phyloP scores from a whole-genome alignment of 2,329 filamentous ascomycete genomes.

The Sarocladiaceae sp. region DNA sequence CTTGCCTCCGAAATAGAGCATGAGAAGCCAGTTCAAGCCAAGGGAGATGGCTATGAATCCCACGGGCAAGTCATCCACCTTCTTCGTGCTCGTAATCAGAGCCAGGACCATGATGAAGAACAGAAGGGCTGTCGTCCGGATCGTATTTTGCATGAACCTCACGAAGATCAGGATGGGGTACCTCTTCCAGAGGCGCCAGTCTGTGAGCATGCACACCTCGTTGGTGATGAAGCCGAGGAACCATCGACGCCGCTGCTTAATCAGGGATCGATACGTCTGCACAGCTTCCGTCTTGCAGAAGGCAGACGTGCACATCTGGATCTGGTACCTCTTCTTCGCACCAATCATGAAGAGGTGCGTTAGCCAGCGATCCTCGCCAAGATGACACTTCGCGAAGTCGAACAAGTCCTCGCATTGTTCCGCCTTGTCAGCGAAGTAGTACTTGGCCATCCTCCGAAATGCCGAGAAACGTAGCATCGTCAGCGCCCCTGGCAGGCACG shows the following conservation, averaged over 20 bases:
- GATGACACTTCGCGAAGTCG: constrained; percentile 90
- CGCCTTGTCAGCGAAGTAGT: constrained; percentile 96
- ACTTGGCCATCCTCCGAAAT: constrained; percentile 93
- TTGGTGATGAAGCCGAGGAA: constrained; percentile 97
- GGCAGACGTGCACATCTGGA: constrained; percentile 94
- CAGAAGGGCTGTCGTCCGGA: constrained; percentile 84
- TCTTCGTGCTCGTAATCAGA: constrained; percentile 76
- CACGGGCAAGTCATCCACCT: constrained; percentile 71
- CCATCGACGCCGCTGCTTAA: constrained; percentile 95
- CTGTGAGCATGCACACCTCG: constrained; percentile 96
- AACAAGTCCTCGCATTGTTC: constrained; percentile 95
- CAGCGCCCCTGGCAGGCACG: constrained; percentile 88
- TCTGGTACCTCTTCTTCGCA: constrained; percentile 86
- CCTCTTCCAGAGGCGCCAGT: constrained; percentile 82
- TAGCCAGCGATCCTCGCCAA: constrained; percentile 93
- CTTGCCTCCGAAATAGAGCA: constrained; percentile 90
- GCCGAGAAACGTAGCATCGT: constrained; percentile 95
- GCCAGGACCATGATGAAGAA: constrained; percentile 93
- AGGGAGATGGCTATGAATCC: constrained; percentile 91
- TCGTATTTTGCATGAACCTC: constrained; percentile 92
- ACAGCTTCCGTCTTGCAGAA: constrained; percentile 99
- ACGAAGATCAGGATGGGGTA: constrained; percentile 84
- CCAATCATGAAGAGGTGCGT: constrained; percentile 99
- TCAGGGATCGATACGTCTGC: constrained; percentile 73
- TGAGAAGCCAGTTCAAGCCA: constrained; percentile 88